Evolutionary conservation across 306 rosid species (phyloP), one percentile per base, ranked within the genome.

Genomic region (Rosa lucieae): DNA sequence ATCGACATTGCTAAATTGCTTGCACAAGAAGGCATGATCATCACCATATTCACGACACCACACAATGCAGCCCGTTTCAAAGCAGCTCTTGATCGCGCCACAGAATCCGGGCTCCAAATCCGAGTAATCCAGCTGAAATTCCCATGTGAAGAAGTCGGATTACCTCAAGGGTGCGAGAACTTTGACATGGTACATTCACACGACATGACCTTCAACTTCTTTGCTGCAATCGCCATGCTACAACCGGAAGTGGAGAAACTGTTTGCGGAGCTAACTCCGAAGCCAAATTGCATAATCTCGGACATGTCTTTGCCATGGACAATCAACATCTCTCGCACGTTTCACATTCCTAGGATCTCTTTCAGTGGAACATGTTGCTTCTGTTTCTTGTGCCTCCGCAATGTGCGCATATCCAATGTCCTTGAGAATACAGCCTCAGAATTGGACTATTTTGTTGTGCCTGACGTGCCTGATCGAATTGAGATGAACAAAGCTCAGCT

Each of bases 291-390:
- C 82, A 75, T 90, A 2, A 62, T 88, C 48, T 80, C 91, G 0
- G 92, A 90, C 67, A 37, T 44, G 63, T 61, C 65, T 53, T 52
- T 90, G 17, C 86, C 83, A 3, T 93, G 89, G 81, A 88, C 92
- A 17, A 72, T 89, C 43, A 43, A 82, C 42, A 81, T 93, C 26
- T 88, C 92, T 15, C 52, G 12, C 15, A 84, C 78, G 59, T 83
- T 87, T 51, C 26, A 81, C 10, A 78, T 91, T 53, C 98, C 94
- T 1, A 82, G 96, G 86, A 75, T 93, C 20, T 67, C 70, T 6
- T 78, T 61, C 73, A 5, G 15, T 35, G 75, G 49, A 8, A 17
- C 58, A 8, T 46, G 80, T 32, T 58, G 46, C 69, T 83, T 74
- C 43, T 47, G 12, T 52, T 39, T 74, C 21, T 9, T 59, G 61